Base-by-base conservation (phyloP, 495 filamentous ascomycete genomes). In the Penicillium longicatenatum region DNA sequence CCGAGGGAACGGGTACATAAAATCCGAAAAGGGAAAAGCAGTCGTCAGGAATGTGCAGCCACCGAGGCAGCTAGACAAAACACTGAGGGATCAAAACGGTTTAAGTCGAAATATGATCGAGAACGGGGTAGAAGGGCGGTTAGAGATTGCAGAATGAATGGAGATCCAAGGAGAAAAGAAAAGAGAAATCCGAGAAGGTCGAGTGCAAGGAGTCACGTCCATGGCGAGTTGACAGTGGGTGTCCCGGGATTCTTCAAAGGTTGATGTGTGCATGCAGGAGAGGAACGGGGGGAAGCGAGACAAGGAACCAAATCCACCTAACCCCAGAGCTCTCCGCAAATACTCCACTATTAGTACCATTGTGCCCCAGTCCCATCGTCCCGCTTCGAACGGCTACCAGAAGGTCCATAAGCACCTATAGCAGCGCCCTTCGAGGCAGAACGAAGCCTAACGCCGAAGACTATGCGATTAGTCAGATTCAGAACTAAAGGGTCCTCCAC, bases 381-480 rank as follows among this genome's bases (percentile, higher is more conserved):
- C 81, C 87, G 90, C 84, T 90, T 89, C 72, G 86, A 83, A 72
- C 87, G 88, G 75, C 89, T 85, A 70, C 80, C 80, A 70, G 84
- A 83, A 75, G 86, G 81, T 79, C 82, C 78, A 77, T 86, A 83
- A 79, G 72, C 67, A 72, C 73, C 72, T 70, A 80, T 79, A 81
- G 84, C 86, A 81, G 88, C 87, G 75, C 86, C 89, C 77, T 91
- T 93, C 61, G 89, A 91, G 83, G 91, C 89, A 82, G 91, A 93
- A 83, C 90, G 91, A 79, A 93, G 90, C 91, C 91, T 96, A 86
- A 85, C 87, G 88, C 83, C 87, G 88, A 81, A 89, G 84, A 90
- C 88, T 91, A 88, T 85, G 83, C 84, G 75, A 89, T 90, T 88
- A 91, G 89, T 89, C 86, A 87, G 81, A 82, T 80, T 82, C 79